These are phyloP conservation scores for Pleurotus sapidus DNA, from an alignment of 768 basidiomycete species.

Conservation along the genomic window DNA sequence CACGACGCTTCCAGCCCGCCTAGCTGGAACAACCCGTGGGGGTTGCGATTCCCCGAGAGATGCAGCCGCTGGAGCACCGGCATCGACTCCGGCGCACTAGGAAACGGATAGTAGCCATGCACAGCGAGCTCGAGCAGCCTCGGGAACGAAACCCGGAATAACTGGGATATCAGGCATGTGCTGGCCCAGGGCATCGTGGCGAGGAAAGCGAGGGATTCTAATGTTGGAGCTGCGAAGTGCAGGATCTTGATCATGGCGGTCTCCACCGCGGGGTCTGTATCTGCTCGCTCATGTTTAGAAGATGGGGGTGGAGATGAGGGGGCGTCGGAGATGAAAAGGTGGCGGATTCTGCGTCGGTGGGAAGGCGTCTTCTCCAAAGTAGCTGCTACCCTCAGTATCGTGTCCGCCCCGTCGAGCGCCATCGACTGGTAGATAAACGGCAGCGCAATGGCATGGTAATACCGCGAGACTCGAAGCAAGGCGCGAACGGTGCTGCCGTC, in stretches of 20 bases:
- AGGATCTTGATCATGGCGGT: slow-evolving; percentile 30
- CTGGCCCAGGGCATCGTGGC: slow-evolving; percentile 29
- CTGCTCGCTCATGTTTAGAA: not conserved
- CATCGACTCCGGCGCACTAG: slow-evolving; percentile 30
- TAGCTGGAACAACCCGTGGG: slow-evolving; percentile 43
- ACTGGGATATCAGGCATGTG: slow-evolving; percentile 35
- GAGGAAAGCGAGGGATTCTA: slow-evolving; percentile 38
- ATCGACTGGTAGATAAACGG: slow-evolving; percentile 40
- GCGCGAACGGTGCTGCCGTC: slow-evolving; percentile 34
- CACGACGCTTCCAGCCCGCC: slow-evolving; percentile 35
- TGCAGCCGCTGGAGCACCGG: slow-evolving; percentile 40
- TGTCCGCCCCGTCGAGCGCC: slow-evolving; percentile 24
- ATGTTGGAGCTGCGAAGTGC: slow-evolving; percentile 34
- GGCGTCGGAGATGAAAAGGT: slow-evolving; percentile 42
- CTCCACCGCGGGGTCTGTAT: slow-evolving; percentile 5
- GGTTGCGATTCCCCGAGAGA: slow-evolving; percentile 49
- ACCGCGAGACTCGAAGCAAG: slow-evolving; percentile 35
- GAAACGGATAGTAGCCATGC: slow-evolving; percentile 50
- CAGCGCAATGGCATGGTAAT: slow-evolving; percentile 33
- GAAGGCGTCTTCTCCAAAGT: slow-evolving; percentile 28
- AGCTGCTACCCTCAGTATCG: slow-evolving; percentile 24
- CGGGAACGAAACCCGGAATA: slow-evolving; percentile 42
- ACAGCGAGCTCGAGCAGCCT: slow-evolving; percentile 37
- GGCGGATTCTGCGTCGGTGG: slow-evolving; percentile 36
- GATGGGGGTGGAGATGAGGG: not conserved